Conservation (phyloP, 306 rosid genomes). For the Ormosia emarginata region DNA sequence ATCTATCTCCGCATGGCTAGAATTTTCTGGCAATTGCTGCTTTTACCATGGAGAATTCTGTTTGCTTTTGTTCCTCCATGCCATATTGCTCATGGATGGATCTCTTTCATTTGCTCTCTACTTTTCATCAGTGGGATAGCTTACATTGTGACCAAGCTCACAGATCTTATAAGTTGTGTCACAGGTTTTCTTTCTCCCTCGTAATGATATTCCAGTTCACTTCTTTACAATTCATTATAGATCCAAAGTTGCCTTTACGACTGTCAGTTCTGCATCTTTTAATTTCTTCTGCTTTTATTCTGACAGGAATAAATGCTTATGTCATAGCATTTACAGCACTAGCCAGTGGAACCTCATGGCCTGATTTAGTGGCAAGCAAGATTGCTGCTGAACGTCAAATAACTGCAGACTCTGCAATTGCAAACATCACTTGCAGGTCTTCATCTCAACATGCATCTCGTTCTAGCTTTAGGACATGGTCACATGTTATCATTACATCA, state of each 20-base stretch:
- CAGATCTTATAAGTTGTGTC: constrained; percentile 94
- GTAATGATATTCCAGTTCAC: constrained; percentile 12
- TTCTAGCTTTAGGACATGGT: not conserved
- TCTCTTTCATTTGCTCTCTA: constrained; percentile 78
- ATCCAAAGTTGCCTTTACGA: not conserved
- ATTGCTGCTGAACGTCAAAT: constrained; percentile 95
- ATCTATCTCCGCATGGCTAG: constrained; percentile 41
- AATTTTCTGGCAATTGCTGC: constrained; percentile 60
- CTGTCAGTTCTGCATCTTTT: not conserved
- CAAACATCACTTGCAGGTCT: constrained; percentile 99
- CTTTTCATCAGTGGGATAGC: constrained; percentile 89
- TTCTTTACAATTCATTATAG: not conserved
- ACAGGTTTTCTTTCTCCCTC: constrained; percentile 61
- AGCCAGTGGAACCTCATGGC: constrained; percentile 97
- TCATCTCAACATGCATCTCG: constrained; percentile 19
- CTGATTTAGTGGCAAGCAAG: constrained; percentile 97
- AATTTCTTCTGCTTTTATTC: not conserved
- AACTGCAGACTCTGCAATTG: constrained; percentile 96
- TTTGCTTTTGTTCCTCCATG: constrained; percentile 92
- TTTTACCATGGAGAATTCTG: constrained; percentile 79
- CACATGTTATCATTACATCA: constrained; percentile 10
- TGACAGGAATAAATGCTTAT: constrained; percentile 87
- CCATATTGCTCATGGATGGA: constrained; percentile 90
- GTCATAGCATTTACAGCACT: constrained; percentile 94
- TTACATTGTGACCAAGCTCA: constrained; percentile 70